phyloP scores from a whole-genome alignment of 2,329 filamentous ascomycete genomes.

The Cordyceps fumosorosea region DNA sequence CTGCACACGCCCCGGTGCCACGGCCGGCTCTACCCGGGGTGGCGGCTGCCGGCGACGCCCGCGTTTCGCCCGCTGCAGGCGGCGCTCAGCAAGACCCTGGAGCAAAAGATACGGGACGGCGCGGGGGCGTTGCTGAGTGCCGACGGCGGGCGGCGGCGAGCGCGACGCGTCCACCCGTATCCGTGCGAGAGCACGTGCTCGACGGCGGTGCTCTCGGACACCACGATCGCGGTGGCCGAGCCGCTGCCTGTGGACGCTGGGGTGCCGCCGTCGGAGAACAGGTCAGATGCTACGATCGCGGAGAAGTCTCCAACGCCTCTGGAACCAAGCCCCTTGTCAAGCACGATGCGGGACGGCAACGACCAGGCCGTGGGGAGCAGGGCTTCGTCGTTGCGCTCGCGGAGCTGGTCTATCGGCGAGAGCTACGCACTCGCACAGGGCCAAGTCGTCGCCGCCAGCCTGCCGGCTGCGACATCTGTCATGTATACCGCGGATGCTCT shows the following conservation, averaged over 20 bases:
- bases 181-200: conserved; percentile 7
- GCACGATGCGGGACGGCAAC: neutral
- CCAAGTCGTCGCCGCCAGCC: neutral
- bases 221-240: neutral
- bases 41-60: neutral
- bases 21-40: conserved; percentile 5
- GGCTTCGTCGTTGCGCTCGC: no score
- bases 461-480: neutral
- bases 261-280: neutral
- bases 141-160: no score
- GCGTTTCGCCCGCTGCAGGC: neutral
- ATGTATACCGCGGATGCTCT: neutral
- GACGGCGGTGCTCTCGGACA: neutral
- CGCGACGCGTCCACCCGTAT: neutral
- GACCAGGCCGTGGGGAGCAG: no score
- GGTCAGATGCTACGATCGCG: no score
- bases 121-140: neutral
- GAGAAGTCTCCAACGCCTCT: neutral
- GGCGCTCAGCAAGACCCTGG: neutral
- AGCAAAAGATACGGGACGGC: neutral
- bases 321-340: neutral
- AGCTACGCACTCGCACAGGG: conserved; percentile 4
- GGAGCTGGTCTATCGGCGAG: neutral
- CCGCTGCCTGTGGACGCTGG: neutral
- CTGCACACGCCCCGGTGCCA: conserved; percentile 3